These are phyloP conservation scores for Rhodotorula sp. DNA, from an alignment of 1,284 basidiomycete genomes.

Conservation along the genomic window DNA sequence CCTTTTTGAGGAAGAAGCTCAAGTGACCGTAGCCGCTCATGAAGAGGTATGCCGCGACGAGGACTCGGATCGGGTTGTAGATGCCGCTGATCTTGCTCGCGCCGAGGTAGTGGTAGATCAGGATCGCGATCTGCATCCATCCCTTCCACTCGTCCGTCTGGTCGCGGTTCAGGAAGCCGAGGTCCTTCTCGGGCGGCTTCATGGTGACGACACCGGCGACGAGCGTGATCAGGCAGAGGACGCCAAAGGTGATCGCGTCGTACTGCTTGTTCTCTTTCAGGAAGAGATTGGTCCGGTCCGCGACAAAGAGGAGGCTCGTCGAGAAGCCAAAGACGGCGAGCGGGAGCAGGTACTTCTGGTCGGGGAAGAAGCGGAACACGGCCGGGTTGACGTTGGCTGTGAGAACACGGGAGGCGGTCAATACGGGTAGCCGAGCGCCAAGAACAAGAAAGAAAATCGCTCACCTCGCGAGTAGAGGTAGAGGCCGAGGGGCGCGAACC, in stretches of 20 bases:
- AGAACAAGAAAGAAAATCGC: constrained; percentile 39
- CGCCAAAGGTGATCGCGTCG: constrained; percentile 64
- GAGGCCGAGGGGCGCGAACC: constrained; percentile 61
- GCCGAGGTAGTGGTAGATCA: constrained; percentile 84
- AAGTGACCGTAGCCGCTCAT: constrained; percentile 54
- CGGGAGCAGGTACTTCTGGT: constrained; percentile 49
- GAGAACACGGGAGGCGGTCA: constrained; percentile 9
- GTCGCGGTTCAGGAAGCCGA: constrained; percentile 81
- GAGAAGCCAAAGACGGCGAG: constrained; percentile 64
- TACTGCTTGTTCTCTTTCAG: constrained; percentile 83
- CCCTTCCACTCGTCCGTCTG: constrained; percentile 86
- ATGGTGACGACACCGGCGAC: constrained; percentile 63
- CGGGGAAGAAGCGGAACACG: constrained; percentile 52
- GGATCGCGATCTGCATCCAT: constrained; percentile 89
- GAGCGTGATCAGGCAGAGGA: constrained; percentile 60
- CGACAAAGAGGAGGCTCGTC: constrained; percentile 65
- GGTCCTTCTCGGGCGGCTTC: constrained; percentile 68
- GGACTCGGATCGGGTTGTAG: constrained; percentile 80
- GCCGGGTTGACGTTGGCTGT: constrained; percentile 42
- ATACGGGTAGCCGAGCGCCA: background rate
- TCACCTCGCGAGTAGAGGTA: constrained; percentile 50
- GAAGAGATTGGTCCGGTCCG: constrained; percentile 78
- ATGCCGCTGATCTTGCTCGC: constrained; percentile 83
- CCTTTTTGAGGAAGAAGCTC: constrained; percentile 74
- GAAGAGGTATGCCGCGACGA: constrained; percentile 82